These are phyloP conservation scores for Ophiostoma angusticollis DNA, from an alignment of 2,329 filamentous ascomycete species.

Conservation along the genomic window DNA sequence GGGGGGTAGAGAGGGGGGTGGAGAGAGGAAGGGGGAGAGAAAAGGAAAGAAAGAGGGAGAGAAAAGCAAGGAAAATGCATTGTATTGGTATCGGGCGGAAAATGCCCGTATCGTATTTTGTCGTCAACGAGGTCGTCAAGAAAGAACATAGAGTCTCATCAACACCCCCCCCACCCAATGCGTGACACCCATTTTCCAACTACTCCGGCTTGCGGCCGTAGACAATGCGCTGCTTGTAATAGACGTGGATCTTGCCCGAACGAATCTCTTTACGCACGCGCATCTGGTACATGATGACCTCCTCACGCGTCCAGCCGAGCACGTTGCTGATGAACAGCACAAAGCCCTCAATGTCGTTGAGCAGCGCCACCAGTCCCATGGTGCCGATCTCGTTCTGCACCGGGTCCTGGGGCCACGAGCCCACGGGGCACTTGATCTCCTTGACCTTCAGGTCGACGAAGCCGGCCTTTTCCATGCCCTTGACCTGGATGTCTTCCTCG, in stretches of 20 bases:
- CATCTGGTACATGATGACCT: slow-evolving; percentile 11
- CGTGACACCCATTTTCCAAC: background rate
- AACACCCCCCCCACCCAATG: no score
- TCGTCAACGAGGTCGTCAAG: no score
- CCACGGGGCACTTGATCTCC: slow-evolving; percentile 28
- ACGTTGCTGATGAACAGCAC: slow-evolving; percentile 12
- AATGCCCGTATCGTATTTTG: no score
- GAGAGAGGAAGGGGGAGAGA: no score
- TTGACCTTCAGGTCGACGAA: slow-evolving; percentile 43
- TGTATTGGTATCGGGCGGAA: no score
- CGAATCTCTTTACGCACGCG: slow-evolving; percentile 12
- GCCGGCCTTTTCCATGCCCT: slow-evolving; percentile 39
- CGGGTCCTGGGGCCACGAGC: slow-evolving; percentile 23
- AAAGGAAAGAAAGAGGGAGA: no score
- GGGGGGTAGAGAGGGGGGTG: no score
- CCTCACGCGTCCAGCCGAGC: slow-evolving; percentile 13
- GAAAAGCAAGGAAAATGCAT: no score
- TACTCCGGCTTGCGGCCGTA: slow-evolving; percentile 13
- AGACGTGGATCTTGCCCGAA: slow-evolving; percentile 8
- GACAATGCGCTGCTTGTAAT: slow-evolving; percentile 7
- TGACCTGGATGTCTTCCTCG: slow-evolving; percentile 37
- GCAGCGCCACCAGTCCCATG: slow-evolving; percentile 8
- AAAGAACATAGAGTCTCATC: no score
- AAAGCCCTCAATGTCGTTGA: slow-evolving; percentile 13
- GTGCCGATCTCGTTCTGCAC: slow-evolving; percentile 18